These are phyloP conservation scores for Hymenoscyphus linearis DNA, from an alignment of 2,329 filamentous ascomycete genomes.

Conservation along the genomic window DNA sequence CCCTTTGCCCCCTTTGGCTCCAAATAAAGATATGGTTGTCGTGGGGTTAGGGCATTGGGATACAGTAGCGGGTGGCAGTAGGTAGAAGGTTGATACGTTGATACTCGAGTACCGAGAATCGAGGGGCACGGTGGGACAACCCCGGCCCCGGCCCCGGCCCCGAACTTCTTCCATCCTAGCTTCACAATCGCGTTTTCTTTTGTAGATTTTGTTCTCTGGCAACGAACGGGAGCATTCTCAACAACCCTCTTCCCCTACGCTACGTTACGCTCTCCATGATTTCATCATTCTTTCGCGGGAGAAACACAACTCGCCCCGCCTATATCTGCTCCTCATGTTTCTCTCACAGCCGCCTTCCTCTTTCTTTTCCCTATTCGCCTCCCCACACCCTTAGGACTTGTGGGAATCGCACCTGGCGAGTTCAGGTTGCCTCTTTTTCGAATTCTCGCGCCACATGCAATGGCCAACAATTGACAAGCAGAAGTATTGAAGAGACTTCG, in stretches of 20 bases:
- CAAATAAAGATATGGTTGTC: no score
- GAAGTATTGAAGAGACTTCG: background rate
- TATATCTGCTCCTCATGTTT: slow-evolving; percentile 7
- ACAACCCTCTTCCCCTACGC: background rate
- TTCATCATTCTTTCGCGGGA: slow-evolving; percentile 3
- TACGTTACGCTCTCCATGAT: slow-evolving; percentile 5
- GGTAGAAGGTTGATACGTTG: background rate
- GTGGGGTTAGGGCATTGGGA: no score
- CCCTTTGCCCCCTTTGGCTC: no score
- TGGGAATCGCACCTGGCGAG: background rate
- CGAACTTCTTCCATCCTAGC: background rate
- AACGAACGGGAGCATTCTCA: background rate
- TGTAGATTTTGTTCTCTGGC: background rate
- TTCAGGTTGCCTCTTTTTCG: background rate
- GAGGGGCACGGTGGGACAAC: background rate
- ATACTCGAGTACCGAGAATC: background rate
- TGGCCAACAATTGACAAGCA: background rate
- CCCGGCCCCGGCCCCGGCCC: background rate
- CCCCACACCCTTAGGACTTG: background rate
- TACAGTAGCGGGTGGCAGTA: background rate
- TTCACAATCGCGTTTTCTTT: background rate
- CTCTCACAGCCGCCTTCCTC: background rate
- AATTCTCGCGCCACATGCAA: background rate
- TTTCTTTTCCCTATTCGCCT: background rate
- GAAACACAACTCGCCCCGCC: background rate